These are phyloP conservation scores for Podospora sp. DNA, from an alignment of 495 filamentous ascomycete genomes.

Conservation along the genomic window DNA sequence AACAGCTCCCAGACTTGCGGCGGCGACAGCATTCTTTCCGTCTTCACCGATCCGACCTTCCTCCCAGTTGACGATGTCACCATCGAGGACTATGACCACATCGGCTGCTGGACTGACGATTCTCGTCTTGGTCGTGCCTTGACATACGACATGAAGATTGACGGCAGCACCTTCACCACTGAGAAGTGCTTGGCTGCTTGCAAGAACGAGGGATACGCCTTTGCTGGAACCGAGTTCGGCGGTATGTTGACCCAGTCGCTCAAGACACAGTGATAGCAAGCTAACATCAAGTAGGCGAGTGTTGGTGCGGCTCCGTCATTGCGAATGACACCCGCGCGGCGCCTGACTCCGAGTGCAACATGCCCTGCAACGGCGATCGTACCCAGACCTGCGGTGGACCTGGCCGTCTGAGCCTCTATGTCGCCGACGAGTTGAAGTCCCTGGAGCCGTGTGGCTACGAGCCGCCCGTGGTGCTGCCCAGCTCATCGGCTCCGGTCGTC, in stretches of 20 bases:
- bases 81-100: conserved; percentile 47
- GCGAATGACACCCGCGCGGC: conserved; percentile 50
- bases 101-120: conserved; percentile 63
- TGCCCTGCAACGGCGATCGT: conserved; percentile 53
- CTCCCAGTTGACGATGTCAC: conserved; percentile 40
- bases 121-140: conserved; percentile 50
- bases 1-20: conserved; percentile 51
- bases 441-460: conserved; percentile 48
- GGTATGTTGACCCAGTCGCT: conserved; percentile 36
- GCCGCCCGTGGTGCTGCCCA: conserved; percentile 27
- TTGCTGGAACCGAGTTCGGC: conserved; percentile 55
- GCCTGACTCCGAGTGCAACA: conserved; percentile 43
- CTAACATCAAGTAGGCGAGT: conserved; percentile 35
- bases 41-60: conserved; percentile 59
- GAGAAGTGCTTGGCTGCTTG: conserved; percentile 52
- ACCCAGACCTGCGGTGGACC: conserved; percentile 51
- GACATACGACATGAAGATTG: conserved; percentile 48
- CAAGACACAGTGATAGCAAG: not conserved
- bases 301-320: conserved; percentile 51
- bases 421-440: conserved; percentile 45
- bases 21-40: conserved; percentile 47
- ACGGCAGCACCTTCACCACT: conserved; percentile 41
- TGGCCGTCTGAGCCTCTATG: conserved; percentile 48
- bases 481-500: not conserved
- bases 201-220: conserved; percentile 48